Percentiles rank a stretch among this genome's conserved stretches.
These are phyloP conservation scores for Trapa bicornis DNA, from an alignment of 345 rosid species.

Conservation along the genomic window DNA sequence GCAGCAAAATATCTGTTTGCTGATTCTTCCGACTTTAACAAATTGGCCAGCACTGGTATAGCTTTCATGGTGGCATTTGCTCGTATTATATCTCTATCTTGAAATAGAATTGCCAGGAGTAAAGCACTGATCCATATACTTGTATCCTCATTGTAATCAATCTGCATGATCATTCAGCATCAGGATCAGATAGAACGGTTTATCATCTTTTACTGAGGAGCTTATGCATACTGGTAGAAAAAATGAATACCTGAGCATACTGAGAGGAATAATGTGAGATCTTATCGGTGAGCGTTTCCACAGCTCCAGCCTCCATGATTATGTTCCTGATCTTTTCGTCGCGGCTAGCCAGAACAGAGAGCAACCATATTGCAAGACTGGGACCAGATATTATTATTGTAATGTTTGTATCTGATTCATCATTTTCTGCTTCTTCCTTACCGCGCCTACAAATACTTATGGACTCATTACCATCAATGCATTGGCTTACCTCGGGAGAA, in stretches of 20 bases:
- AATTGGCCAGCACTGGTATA: slow-evolving; percentile 74
- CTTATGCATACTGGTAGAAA: neutral
- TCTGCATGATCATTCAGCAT: slow-evolving; percentile 35
- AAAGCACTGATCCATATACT: slow-evolving; percentile 91
- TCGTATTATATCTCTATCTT: slow-evolving; percentile 92
- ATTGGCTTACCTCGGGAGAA: slow-evolving; percentile 41
- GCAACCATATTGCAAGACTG: slow-evolving; percentile 80
- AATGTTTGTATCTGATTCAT: slow-evolving; percentile 33
- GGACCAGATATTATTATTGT: slow-evolving; percentile 53
- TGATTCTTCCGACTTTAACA: slow-evolving; percentile 82
- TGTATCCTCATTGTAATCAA: slow-evolving; percentile 72
- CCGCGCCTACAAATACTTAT: slow-evolving; percentile 51
- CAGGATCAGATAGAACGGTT: slow-evolving; percentile 11
- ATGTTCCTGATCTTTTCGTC: slow-evolving; percentile 64
- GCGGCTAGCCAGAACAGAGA: slow-evolving; percentile 83
- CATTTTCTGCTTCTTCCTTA: slow-evolving; percentile 40
- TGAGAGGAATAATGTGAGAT: slow-evolving; percentile 45
- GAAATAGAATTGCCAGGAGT: slow-evolving; percentile 80
- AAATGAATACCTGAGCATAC: slow-evolving; percentile 54
- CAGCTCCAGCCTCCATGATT: slow-evolving; percentile 86
- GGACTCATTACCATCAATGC: slow-evolving; percentile 32
- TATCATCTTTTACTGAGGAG: slow-evolving; percentile 3
- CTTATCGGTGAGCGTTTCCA: slow-evolving; percentile 78
- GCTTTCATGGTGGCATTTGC: slow-evolving; percentile 84
- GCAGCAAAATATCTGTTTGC: slow-evolving; percentile 95